phyloP scores from a whole-genome alignment of 805 yeast species.

The Ogataea methanolica region DNA sequence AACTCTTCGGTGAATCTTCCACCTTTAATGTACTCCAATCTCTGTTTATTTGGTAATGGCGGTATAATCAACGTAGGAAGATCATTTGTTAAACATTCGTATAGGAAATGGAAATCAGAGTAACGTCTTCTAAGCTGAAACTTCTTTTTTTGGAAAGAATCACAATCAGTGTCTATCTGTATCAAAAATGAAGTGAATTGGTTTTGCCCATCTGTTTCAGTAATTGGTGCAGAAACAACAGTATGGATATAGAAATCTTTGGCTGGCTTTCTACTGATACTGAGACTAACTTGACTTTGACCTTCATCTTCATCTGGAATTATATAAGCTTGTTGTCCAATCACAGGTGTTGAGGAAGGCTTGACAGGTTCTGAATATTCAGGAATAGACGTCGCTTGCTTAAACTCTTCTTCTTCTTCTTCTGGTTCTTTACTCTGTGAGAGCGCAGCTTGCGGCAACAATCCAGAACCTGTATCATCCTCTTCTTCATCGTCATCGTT shows the following conservation, averaged over 20 bases:
- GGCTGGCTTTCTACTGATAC: not conserved
- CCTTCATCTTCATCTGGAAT: not conserved
- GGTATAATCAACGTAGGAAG: slow-evolving; percentile 86
- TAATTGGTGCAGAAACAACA: slow-evolving; percentile 54
- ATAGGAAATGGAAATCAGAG: slow-evolving; percentile 79
- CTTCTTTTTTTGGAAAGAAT: slow-evolving; percentile 43
- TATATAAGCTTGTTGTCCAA: not conserved
- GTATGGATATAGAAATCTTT: slow-evolving; percentile 31
- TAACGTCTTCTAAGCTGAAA: slow-evolving; percentile 70
- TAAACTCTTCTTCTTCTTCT: not conserved
- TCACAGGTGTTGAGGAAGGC: too few species aligned
- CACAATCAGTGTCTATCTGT: slow-evolving; percentile 58
- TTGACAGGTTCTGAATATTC: too few species aligned
- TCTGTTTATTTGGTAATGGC: slow-evolving; percentile 89
- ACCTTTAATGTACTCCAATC: slow-evolving; percentile 89
- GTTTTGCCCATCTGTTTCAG: slow-evolving; percentile 70
- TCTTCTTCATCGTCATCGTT: not conserved
- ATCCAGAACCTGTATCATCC: slow-evolving; percentile 4
- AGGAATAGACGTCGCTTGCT: not conserved
- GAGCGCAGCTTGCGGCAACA: slow-evolving; percentile 1
- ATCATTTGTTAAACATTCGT: slow-evolving; percentile 69
- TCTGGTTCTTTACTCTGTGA: not conserved
- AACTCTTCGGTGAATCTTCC: slow-evolving; percentile 85
- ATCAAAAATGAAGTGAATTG: slow-evolving; percentile 73
- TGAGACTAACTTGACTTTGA: not conserved